Base-by-base conservation (phyloP, 176 grass and related monocot genomes). In the Rhipidocladum racemiflorum region DNA sequence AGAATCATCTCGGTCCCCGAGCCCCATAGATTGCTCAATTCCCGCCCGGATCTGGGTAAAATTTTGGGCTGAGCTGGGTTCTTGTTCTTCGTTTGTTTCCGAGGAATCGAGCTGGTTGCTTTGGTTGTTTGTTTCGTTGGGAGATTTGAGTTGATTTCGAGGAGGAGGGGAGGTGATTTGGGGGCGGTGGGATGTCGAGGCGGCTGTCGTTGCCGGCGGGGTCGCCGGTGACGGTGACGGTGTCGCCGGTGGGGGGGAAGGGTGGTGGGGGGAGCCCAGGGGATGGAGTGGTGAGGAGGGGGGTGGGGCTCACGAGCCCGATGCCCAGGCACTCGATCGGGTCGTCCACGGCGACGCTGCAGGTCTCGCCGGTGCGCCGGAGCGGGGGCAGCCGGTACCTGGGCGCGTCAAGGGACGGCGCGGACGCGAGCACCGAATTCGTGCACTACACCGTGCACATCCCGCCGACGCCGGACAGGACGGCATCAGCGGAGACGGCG, bases 361-460 rank as follows among this genome's bases (percentile, higher is more conserved):
- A 89, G 82, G 67, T 81, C 38, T 87, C 85, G 9, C 88, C 84
- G 38, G 43, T 68, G 32, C 66, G 85, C 28, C 43, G 81, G 1
- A 84, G 79, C 77, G 80, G 63, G 23, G 89, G 86, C 0, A 91
- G 91, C 36, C 75, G 95, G 67, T 93, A 93, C 77, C 40, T 70
- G 14, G 85, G 70, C 44, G 72, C 83, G 59, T 91, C 88, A 45
- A 73, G 35, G 27, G 83, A 89, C 0, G 1, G 16, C 48, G 79
- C 34, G 0, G 86, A 82, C 4, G 79, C 24, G 7, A 75, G 75
- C 82, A 64, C 88, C 4, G 96, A 95, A 72, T 99, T 95, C 72
- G 90, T 93, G 86, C 86, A 91, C 48, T 99, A 99, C 88, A 95
- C 92, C 16, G 96, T 99, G 59, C 96, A 99, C 79, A 99, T 99